phyloP scores from a whole-genome alignment of 495 filamentous ascomycete genomes.

The Podospora appendiculata region DNA sequence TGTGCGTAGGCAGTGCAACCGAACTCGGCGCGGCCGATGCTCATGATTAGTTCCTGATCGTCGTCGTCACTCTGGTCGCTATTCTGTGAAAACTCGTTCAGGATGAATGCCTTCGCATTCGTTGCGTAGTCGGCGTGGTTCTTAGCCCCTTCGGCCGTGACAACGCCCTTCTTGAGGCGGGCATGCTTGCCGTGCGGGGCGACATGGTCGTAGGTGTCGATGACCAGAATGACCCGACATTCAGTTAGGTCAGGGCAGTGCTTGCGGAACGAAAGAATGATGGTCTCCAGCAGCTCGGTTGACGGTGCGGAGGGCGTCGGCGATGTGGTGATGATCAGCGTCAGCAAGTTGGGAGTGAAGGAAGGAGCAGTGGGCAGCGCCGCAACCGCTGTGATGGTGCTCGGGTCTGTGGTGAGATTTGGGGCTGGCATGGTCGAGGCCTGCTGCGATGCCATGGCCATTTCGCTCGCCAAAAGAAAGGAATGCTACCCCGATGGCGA shows the following conservation, averaged over 20 bases:
- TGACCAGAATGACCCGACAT: slow-evolving; percentile 33
- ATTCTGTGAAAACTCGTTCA: slow-evolving; percentile 17
- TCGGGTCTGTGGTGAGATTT: neutral
- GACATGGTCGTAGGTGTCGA: slow-evolving; percentile 39
- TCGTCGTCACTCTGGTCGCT: neutral
- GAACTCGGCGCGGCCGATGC: slow-evolving; percentile 29
- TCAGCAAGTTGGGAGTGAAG: slow-evolving; percentile 20
- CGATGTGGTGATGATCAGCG: slow-evolving; percentile 40
- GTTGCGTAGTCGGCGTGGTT: slow-evolving; percentile 30
- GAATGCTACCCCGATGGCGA: neutral
- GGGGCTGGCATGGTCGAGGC: neutral
- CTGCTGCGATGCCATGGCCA: neutral
- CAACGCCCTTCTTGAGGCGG: slow-evolving; percentile 37
- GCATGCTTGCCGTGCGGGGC: slow-evolving; percentile 10
- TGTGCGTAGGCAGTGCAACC: slow-evolving; percentile 24
- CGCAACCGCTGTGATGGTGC: neutral
- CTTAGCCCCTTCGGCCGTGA: slow-evolving; percentile 30
- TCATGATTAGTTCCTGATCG: slow-evolving; percentile 1
- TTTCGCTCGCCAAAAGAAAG: neutral
- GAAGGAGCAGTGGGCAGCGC: neutral
- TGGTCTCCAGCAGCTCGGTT: slow-evolving; percentile 31
- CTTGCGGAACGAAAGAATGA: slow-evolving; percentile 29
- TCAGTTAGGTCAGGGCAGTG: slow-evolving; percentile 24
- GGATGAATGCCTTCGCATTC: slow-evolving; percentile 30
- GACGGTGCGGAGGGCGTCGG: slow-evolving; percentile 41